Evolutionary conservation across 1,284 basidiomycete genomes (phyloP).

Genomic region (Laetiporus sulphureus): DNA sequence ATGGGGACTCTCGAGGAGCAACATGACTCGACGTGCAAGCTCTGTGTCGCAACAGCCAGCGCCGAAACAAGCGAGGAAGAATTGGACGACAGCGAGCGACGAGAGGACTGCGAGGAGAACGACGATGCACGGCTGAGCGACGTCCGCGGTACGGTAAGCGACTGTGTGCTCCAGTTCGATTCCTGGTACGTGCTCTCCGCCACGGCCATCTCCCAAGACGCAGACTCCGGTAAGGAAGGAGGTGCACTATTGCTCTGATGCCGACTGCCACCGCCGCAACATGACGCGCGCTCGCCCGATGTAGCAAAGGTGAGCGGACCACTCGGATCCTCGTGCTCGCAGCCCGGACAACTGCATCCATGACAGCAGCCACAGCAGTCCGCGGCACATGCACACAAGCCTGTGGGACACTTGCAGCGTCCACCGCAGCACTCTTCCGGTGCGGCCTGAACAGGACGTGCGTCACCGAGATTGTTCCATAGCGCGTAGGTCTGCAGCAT

Average conservation of each 20-base stretch:
- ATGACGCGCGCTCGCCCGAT: conserved; percentile 24
- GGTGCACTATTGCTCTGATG: not conserved
- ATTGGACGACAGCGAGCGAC: conserved; percentile 1
- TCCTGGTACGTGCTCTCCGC: not conserved
- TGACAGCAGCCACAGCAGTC: conserved; percentile 29
- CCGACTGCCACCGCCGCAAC: conserved; percentile 13
- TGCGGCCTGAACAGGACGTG: conserved; percentile 7
- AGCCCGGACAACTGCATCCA: conserved; percentile 25
- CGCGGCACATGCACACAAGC: conserved; percentile 29
- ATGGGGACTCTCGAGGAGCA: too few species aligned
- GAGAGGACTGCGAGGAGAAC: conserved; percentile 14
- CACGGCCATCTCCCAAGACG: not conserved
- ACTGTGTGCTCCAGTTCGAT: conserved; percentile 8
- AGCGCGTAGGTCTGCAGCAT: conserved; percentile 17
- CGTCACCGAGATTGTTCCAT: conserved; percentile 15
- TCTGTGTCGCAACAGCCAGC: too few species aligned
- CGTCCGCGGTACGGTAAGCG: conserved; percentile 11
- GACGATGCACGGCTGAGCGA: conserved; percentile 17
- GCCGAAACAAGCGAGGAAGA: not conserved
- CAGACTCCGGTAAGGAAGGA: not conserved
- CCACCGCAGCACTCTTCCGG: conserved; percentile 24
- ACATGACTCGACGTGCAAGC: too few species aligned
- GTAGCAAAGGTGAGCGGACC: conserved; percentile 24
- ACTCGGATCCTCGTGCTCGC: conserved; percentile 15
- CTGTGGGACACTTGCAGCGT: conserved; percentile 29